Base-by-base conservation (phyloP, 2,329 filamentous ascomycete species). In the Daldinia sp. region DNA sequence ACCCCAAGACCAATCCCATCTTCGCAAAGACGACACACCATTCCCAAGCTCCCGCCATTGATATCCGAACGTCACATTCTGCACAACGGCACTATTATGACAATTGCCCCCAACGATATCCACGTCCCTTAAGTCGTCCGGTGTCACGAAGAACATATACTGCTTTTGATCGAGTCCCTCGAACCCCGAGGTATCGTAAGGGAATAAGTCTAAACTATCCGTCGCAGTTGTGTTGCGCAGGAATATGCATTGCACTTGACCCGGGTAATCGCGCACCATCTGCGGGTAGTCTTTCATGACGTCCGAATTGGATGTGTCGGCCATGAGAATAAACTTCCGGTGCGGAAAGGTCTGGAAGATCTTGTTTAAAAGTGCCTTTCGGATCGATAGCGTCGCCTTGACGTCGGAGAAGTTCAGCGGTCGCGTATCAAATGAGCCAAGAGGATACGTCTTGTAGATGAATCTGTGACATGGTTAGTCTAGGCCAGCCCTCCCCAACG, bases 381-480 rank as follows among this genome's bases (percentile, higher is more conserved):
- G 88, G 72, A 93, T 91, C 4, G 84, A 84, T 34, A 93, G 82
- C 0, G 90, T 93, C 3, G 88, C 90, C n/a, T 78, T 81, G 10
- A 90, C 81, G 67, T 93, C 89, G n/a, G 85, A 89, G 78, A 94
- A 93, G 80, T 94, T 93, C 17, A 94, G 83, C 0, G 91, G 90
- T 0, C 90, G 85, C 1, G 90, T 92, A 71, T 94, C 91, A 73
- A 93, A 93, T 39, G 87, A 90, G 41, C 91, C 91, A 11, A 88
- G 84, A 0, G 91, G 91, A 73, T 94, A 94, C 5, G 85, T 92
- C 71, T 86, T 85, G 81, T 90, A 93, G 75, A 94, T 93, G 76
- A 90, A 90, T 56, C 72, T 74, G 15, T 9, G 7, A 15, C 7
- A 9, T 25, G 4, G 39, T 45, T 45, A 27, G 39, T 43, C 21